phyloP scores from a whole-genome alignment of 129 eudicot genomes.

The Flaveria trinervia region DNA sequence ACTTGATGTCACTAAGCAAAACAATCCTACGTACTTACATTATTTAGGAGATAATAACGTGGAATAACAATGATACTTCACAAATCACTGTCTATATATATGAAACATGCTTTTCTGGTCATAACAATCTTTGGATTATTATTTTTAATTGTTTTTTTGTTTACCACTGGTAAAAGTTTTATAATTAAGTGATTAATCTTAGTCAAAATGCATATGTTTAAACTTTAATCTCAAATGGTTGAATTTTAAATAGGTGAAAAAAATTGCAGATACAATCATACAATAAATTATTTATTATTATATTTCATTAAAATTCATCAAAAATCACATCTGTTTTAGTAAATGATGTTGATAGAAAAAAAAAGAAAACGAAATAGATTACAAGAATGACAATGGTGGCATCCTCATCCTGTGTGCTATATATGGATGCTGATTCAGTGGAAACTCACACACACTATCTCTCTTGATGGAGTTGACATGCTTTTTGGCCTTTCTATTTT shows the following conservation, averaged over 20 bases:
- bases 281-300: background rate
- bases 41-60: too few relatives aligned
- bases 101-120: background rate
- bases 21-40: too few relatives aligned
- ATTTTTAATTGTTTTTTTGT: too few relatives aligned
- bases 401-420: conserved; percentile 19
- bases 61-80: background rate
- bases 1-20: too few relatives aligned
- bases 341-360: background rate
- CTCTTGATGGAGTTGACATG: conserved; percentile 28
- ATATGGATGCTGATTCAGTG: conserved; percentile 34
- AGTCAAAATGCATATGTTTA: background rate
- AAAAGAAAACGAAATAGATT: background rate
- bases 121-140: too few relatives aligned
- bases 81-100: background rate
- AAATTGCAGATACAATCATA: background rate
- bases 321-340: background rate
- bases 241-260: background rate
- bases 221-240: background rate
- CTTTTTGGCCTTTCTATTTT: background rate
- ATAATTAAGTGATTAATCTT: background rate
- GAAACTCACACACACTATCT: conserved; percentile 17
- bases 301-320: background rate
- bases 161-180: background rate
- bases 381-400: conserved; percentile 30